Evolutionary conservation across 257 asterid genomes (phyloP).

Genomic region (Solanum appendiculatum): DNA sequence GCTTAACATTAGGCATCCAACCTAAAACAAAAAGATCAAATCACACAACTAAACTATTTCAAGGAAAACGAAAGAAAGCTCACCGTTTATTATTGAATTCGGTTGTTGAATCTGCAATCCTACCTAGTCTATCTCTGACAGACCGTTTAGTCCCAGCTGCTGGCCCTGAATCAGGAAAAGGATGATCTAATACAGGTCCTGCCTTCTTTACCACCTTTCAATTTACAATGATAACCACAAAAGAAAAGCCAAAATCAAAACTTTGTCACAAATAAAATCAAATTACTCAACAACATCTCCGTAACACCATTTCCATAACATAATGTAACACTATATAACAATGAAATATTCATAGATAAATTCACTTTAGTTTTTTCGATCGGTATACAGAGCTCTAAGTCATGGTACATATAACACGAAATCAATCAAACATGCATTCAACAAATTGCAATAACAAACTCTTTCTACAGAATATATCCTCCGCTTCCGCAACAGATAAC

Average conservation of each 20-base stretch:
- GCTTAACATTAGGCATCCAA: not conserved
- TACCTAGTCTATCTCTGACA: constrained; percentile 74
- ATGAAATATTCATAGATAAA: not conserved
- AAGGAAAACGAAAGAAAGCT: not conserved
- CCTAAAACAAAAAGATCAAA: not conserved
- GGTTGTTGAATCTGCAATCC: constrained; percentile 33
- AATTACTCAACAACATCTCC: not conserved
- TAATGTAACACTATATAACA: not conserved
- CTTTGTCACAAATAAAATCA: not conserved
- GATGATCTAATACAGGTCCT: constrained; percentile 24
- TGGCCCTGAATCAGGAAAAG: constrained; percentile 19
- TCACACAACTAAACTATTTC: not conserved
- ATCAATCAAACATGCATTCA: not conserved
- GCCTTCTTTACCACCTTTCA: constrained; percentile 69
- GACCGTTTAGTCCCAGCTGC: constrained; percentile 66
- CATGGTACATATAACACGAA: not conserved
- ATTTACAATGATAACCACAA: not conserved
- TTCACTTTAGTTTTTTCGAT: not conserved
- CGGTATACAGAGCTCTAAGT: not conserved
- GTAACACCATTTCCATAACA: not conserved
- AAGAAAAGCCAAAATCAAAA: not conserved
- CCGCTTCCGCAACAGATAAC: not conserved
- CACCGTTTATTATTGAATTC: constrained; percentile 58
- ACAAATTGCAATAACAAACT: not conserved
- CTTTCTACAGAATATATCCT: not conserved